Evolutionary conservation across 148 eudicot species (phyloP).

Genomic region (Rheum nobile): DNA sequence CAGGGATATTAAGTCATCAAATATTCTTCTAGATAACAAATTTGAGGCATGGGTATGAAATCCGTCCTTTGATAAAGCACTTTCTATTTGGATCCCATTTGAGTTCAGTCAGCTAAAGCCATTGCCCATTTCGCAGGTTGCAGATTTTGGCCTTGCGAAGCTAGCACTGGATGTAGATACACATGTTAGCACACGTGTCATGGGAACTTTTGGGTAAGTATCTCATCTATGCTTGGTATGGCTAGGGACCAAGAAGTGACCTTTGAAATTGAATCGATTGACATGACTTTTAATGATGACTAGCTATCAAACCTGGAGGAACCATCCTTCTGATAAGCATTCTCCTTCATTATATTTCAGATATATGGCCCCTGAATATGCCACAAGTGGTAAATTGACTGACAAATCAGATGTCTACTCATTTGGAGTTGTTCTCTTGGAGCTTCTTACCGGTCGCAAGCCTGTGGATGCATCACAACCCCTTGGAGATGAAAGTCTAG

Average conservation of each 20-base stretch:
- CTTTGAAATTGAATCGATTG: not conserved
- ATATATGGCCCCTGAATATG: slow-evolving; percentile 22
- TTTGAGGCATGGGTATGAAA: slow-evolving; percentile 44
- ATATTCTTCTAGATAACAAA: slow-evolving; percentile 40
- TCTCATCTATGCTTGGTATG: not conserved
- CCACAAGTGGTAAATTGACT: slow-evolving; percentile 8
- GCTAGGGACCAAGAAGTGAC: not conserved
- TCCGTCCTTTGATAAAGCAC: not conserved
- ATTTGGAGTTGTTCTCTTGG: slow-evolving; percentile 17
- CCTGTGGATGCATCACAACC: slow-evolving; percentile 13
- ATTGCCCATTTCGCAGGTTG: slow-evolving; percentile 25
- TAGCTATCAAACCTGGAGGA: not conserved
- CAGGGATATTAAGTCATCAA: slow-evolving; percentile 44
- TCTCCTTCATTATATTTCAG: slow-evolving; percentile 2
- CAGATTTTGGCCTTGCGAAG: slow-evolving; percentile 82
- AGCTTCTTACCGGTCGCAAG: slow-evolving; percentile 18
- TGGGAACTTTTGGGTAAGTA: slow-evolving; percentile 76
- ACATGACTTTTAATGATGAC: not conserved
- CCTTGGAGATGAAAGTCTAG: slow-evolving; percentile 13
- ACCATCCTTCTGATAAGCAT: not conserved
- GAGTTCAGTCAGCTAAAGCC: not conserved
- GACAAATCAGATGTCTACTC: slow-evolving; percentile 20
- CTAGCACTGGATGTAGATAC: slow-evolving; percentile 49
- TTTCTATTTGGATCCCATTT: not conserved
- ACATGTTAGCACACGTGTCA: slow-evolving; percentile 66